Base-by-base conservation (phyloP, 1,284 basidiomycete species). In the Ceratorhiza oryzae-sativae region DNA sequence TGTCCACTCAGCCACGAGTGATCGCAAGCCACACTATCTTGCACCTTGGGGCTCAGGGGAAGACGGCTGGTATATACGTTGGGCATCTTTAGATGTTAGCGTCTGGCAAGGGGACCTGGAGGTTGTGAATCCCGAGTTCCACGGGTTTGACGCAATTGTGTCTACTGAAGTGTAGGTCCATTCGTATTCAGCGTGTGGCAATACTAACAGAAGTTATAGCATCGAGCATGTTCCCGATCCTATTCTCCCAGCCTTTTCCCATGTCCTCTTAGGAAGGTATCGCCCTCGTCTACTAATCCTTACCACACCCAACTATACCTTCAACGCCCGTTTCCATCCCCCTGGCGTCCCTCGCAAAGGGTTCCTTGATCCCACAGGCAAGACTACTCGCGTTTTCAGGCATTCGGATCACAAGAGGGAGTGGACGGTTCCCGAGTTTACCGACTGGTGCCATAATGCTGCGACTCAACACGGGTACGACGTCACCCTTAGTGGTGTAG, bases 321-420 rank as follows among this genome's bases (percentile, higher is more conserved):
- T 94, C 85, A 98, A 98, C 77, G 85, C 86, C 20, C 90, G 93
- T 51, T 98, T 97, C 82, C 87, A 88, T 1, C 80, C 87, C 12
- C 90, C 90, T 0, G 83, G 84, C 27, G 80, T 86, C 3, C 71
- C 71, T 4, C 72, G 77, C 56, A 77, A 79, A 41, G 73, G 60
- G 3, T 76, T 61, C 56, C 79, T 79, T 2, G 84, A 86, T 75
- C 85, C 85, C 0, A 86, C 85, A 0, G 82, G 83, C 15, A 77
- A 83, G n/a, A 86, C 85, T 6, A 77, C 81, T 56, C 80, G 85
- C 10, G 80, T 84, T 25, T 86, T 85, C 79, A 78, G 96, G 71
- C 90, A 98, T 78, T 79, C 83, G 23, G 95, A 97, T 77, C 96
- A 98, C 81, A 93, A 96, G 79, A 93, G 97, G 77, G 95, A 98